Base-by-base conservation (phyloP, 2,329 filamentous ascomycete species). In the Pseudopithomyces chartarum region DNA sequence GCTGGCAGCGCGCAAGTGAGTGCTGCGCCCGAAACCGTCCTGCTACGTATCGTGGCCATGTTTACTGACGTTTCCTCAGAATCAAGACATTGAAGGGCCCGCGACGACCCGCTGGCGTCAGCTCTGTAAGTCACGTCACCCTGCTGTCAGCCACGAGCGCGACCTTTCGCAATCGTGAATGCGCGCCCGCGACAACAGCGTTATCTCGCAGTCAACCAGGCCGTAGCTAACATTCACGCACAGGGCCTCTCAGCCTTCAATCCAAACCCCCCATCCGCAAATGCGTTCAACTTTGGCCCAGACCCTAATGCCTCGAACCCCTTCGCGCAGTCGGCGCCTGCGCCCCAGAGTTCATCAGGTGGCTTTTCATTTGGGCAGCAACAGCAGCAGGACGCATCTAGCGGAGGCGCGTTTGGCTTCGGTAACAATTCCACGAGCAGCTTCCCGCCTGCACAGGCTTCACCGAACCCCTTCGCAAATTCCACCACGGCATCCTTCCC, bases 1-100 rank as follows among this genome's bases (percentile, higher is more conserved):
- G 71, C 49, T 84, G 72, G 82, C 83, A 32, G 74, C 71, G 57
- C 79, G 83, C 75, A 84, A 80, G 83, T 85, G 76, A 79, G 83
- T 84, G 45, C n/a, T 20, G 34, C 19, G 6, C 17, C 34, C 33
- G n/a, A 50, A 17, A 13, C 22, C 19, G 22, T 32, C 34, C 15
- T 34, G 20, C 22, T 52, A 40, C 19, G 48, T 33, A 11, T 40
- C 7, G 22, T 12, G 23, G 15, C 23, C 48, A 17, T 33, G n/a
- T 33, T 42, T 19, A 15, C 44, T 57, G 23, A 57, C 44, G n/a
- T 15, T 36, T 17, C 6, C 15, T 23, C 23, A 57, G 55, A 32
- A 54, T 57, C 20, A 57, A 54, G 10, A 15, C 38, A 1, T 40
- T 47, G n/a, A 54, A 53, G 38, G 32, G 46, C 8, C 6, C 57